Evolutionary conservation across 306 rosid genomes (phyloP), one percentile per base, ranked within the genome.

Genomic region (Glycine tomentella): DNA sequence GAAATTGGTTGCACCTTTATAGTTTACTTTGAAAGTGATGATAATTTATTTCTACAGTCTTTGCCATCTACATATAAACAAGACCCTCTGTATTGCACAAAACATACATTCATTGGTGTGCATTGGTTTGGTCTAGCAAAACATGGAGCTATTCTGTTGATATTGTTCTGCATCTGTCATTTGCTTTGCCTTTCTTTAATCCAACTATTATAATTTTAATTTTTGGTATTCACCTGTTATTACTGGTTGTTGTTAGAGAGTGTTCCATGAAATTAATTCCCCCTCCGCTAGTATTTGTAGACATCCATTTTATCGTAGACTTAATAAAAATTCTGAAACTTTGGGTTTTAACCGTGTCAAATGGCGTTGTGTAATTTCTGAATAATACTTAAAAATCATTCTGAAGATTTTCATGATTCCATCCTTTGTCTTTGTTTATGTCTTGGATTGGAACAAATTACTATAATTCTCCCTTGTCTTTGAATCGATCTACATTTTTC

Each of bases 71-170:
- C 46, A 42, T 42, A 42, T 42, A 42, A 42, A 42, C 46, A 42
- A 6, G 46, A 42, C 9, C 46, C 46, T 42, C 46, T 69, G 3
- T 44, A 52, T 64, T 34, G 34, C 25, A 42, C 57, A 11, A 51
- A 48, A 72, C 65, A 17, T 20, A 63, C 34, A 63, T 51, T 51
- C 51, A 13, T 64, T 25, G 11, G 8, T 25, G 4, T 17, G 36
- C 13, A 17, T 44, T 72, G 79, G 53, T 53, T 45, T 65, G n/a
- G 25, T 74, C 66, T n/a, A 66, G 70, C 63, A 56, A 66, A 63
- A 17, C 45, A n/a, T 48, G 34, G 38, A 57, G 48, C 50, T 45
- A 66, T 40, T 50, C 8, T 50, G 51, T 10, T 59, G 46, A 10
- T 15, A 17, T 44, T 36, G 51, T 42, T 78, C 25, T 40, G 14